Conservation (phyloP, 208 protist species). For the Crithidia sp. region DNA sequence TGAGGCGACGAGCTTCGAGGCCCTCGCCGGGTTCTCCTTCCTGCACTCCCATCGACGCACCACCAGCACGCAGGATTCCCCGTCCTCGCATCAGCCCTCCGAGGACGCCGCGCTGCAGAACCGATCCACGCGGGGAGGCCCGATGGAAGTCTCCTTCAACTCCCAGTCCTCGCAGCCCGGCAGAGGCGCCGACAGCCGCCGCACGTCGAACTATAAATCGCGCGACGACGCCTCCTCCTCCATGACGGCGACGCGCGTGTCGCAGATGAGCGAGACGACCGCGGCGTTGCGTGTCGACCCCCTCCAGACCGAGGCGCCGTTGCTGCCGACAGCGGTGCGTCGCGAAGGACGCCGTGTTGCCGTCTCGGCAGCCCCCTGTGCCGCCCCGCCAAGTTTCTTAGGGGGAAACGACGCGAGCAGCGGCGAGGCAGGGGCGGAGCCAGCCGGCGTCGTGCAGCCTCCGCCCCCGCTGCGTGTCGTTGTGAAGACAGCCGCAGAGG, state of each 20-base stretch:
- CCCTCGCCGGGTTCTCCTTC: conserved; percentile 31
- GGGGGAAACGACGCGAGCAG: background rate
- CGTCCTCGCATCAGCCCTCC: conserved; percentile 25
- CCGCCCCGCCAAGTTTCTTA: background rate
- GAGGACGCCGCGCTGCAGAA: conserved; percentile 16
- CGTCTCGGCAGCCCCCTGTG: conserved; percentile 61
- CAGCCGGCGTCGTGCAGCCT: conserved; percentile 5
- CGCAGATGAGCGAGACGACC: conserved; percentile 22
- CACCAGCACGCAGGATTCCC: conserved; percentile 20
- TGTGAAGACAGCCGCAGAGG: conserved; percentile 47
- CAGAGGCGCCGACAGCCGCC: conserved; percentile 12
- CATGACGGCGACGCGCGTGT: conserved; percentile 18
- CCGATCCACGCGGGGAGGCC: conserved; percentile 9
- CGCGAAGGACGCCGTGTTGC: conserved; percentile 61
- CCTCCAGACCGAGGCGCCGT: conserved; percentile 18
- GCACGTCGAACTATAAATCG: conserved; percentile 5
- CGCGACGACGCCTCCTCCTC: conserved; percentile 17
- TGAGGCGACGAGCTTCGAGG: conserved; percentile 19
- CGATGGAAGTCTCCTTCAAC: conserved; percentile 30
- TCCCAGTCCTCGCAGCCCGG: conserved; percentile 24
- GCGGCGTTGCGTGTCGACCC: conserved; percentile 27
- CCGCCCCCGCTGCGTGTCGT: conserved; percentile 38
- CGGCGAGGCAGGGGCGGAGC: background rate
- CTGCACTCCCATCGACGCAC: conserved; percentile 20
- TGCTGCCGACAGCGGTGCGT: conserved; percentile 26